A percentile compares a stretch with the other conserved stretches of the same genome.
Evolutionary conservation across 345 rosid genomes (phyloP).

Genomic region (Melaleuca quinquenervia): DNA sequence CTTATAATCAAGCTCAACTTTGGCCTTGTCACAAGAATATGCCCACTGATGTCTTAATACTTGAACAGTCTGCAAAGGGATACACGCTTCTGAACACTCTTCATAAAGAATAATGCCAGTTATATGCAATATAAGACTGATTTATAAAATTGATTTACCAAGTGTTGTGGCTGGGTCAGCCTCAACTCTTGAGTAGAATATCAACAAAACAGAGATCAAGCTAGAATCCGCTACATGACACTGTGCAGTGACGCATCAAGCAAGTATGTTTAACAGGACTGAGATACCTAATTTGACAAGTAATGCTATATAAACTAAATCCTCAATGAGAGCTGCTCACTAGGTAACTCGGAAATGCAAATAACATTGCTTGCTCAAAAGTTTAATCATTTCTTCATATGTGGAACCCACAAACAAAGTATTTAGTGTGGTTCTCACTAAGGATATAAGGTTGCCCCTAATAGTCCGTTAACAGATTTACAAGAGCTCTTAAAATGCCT

Average conservation of each 20-base stretch:
- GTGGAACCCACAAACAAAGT: neutral
- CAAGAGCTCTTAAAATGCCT: neutral
- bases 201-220: neutral
- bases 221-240: neutral
- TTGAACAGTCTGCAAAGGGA: slow-evolving; percentile 44
- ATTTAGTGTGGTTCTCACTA: neutral
- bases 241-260: neutral
- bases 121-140: neutral
- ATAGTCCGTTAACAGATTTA: neutral
- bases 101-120: neutral
- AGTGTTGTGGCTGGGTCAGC: neutral
- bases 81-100: neutral
- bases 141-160: neutral
- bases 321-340: neutral
- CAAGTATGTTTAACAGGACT: neutral
- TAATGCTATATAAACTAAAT: neutral
- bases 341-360: neutral
- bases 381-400: neutral
- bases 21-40: slow-evolving; percentile 81
- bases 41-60: slow-evolving; percentile 84
- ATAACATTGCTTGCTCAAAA: neutral
- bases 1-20: slow-evolving; percentile 57
- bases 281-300: neutral
- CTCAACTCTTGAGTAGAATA: neutral
- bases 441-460: neutral